A percentile compares a stretch with the other conserved stretches of the same genome.
Conservation (phyloP, 2,329 filamentous ascomycete genomes). For the Ceratocystis colombiana region DNA sequence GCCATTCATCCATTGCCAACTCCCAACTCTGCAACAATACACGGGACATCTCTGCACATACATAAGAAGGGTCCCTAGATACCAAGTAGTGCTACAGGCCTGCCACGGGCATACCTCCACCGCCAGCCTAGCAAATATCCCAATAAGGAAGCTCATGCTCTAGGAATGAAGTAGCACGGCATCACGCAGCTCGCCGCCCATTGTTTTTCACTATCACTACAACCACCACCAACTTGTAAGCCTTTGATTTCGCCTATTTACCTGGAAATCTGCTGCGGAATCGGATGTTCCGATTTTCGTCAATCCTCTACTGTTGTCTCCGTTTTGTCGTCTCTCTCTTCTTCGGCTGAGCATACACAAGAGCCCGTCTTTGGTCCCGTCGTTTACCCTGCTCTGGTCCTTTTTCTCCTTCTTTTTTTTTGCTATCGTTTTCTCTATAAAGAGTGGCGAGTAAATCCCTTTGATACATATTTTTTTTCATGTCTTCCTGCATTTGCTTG, state of each 20-base stretch:
- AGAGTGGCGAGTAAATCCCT: neutral
- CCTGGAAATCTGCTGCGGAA: neutral
- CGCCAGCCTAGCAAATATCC: neutral
- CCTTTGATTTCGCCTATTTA: constrained; percentile 14
- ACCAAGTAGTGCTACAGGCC: neutral
- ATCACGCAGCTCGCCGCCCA: constrained; percentile 1
- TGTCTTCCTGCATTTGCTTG: constrained; percentile 9
- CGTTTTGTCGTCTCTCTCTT: neutral
- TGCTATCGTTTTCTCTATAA: neutral
- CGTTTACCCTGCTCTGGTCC: neutral
- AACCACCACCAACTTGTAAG: neutral
- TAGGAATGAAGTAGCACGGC: constrained; percentile 12
- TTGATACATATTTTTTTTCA: neutral
- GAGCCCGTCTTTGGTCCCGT: neutral
- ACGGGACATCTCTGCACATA: too few relatives aligned
- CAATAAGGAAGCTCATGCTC: constrained; percentile 10
- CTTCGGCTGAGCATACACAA: neutral
- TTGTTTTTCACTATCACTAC: neutral
- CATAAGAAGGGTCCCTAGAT: too few relatives aligned
- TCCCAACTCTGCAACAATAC: neutral
- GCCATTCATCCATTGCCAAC: constrained; percentile 8
- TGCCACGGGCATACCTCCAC: neutral
- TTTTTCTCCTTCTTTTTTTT: neutral
- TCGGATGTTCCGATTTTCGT: neutral
- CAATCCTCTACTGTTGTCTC: neutral